Conservation (phyloP, 225 moss, liverwort and hornwort genomes). For the Ulota crispa region DNA sequence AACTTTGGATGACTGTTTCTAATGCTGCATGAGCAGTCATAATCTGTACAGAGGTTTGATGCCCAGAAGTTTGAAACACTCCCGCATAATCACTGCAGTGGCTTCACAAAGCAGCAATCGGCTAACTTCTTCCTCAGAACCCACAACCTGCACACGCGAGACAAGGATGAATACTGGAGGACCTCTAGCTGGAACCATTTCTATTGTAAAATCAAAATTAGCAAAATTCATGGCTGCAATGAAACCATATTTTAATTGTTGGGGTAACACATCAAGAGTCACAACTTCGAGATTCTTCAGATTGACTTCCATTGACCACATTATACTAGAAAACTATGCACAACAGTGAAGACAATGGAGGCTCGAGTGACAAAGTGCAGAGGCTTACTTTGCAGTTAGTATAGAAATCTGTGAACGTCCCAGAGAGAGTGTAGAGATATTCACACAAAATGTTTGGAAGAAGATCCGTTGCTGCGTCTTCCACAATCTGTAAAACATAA, state of each 20-base stretch:
- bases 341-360: not conserved
- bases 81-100: slow-evolving; percentile 62
- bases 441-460: slow-evolving; percentile 76
- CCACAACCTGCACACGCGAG: slow-evolving; percentile 49
- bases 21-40: not conserved
- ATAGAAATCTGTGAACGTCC: slow-evolving; percentile 64
- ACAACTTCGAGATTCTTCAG: not conserved
- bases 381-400: slow-evolving; percentile 60
- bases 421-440: slow-evolving; percentile 68
- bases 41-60: slow-evolving; percentile 75
- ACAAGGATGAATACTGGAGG: not conserved
- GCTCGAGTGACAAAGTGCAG: not conserved
- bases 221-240: not conserved
- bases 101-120: slow-evolving; percentile 71
- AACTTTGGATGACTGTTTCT: not conserved
- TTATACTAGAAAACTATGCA: not conserved
- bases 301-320: not conserved
- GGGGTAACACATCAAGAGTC: not conserved
- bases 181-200: not conserved
- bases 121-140: slow-evolving; percentile 61
- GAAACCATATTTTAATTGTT: not conserved
- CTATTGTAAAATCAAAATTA: not conserved
- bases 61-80: slow-evolving; percentile 73
- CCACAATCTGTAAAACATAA: slow-evolving; percentile 50
- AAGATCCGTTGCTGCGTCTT: slow-evolving; percentile 62